phyloP scores from a whole-genome alignment of 768 basidiomycete species.

The Phlegmacium glaucopus region DNA sequence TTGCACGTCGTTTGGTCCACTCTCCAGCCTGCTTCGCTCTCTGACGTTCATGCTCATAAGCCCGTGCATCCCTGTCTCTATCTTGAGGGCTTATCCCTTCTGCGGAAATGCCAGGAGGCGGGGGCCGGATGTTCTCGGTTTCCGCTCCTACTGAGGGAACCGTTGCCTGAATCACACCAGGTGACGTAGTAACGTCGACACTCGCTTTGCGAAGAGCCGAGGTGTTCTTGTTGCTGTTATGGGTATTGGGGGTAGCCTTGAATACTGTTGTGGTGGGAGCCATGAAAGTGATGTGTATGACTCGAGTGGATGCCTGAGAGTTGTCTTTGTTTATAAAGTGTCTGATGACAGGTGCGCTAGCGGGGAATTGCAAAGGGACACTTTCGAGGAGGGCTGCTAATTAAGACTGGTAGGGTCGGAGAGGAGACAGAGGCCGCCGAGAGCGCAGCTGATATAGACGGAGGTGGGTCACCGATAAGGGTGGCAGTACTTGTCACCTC shows the following conservation, averaged over 20 bases:
- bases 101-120: not conserved
- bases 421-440: no score
- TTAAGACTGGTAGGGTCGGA: no score
- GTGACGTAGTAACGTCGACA: no score
- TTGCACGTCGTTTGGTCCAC: slow-evolving; percentile 31
- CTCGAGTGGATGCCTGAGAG: no score
- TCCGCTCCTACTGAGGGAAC: not conserved
- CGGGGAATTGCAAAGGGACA: no score
- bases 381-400: no score
- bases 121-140: not conserved
- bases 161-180: not conserved
- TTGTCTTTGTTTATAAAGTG: no score
- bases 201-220: not conserved
- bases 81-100: not conserved
- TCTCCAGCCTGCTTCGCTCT: slow-evolving; percentile 42
- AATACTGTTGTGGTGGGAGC: not conserved
- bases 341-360: no score
- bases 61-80: slow-evolving; percentile 38
- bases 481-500: no score
- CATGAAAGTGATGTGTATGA: not conserved
- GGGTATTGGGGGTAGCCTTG: not conserved
- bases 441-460: no score
- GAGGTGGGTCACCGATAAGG: no score
- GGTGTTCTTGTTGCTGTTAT: not conserved
- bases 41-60: slow-evolving; percentile 49